Conservation (phyloP, 2,329 filamentous ascomycete genomes). For the Cladosporium sp. region DNA sequence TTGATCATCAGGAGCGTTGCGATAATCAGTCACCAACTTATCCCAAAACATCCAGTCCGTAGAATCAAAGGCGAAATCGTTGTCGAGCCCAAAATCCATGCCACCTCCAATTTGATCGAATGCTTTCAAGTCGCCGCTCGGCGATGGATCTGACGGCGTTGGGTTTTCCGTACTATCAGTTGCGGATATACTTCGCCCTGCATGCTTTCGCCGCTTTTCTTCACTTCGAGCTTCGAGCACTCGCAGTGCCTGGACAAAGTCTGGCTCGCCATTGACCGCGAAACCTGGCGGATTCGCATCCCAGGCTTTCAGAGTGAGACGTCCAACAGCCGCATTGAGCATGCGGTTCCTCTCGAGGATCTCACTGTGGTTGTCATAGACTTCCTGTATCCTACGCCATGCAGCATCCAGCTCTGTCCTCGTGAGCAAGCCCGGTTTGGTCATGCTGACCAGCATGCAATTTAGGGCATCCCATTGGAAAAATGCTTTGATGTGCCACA, state of each 20-base stretch:
- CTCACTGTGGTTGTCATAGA: conserved; percentile 40
- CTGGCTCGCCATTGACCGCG: conserved; percentile 13
- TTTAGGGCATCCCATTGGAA: conserved; percentile 41
- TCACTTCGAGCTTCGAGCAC: background rate
- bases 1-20: conserved; percentile 1
- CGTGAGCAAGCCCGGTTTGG: conserved; percentile 20
- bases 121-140: background rate
- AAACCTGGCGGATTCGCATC: conserved; percentile 23
- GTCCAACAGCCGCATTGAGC: conserved; percentile 40
- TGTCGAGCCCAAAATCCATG: conserved; percentile 1
- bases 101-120: background rate
- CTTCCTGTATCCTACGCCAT: conserved; percentile 43
- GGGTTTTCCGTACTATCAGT: background rate
- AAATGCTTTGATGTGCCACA: conserved; percentile 51
- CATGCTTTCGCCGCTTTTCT: background rate
- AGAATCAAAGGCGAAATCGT: conserved; percentile 17
- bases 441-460: conserved; percentile 33
- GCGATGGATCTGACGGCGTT: background rate
- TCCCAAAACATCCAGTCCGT: conserved; percentile 24
- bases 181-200: background rate
- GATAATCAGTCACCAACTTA: conserved; percentile 19
- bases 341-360: conserved; percentile 35
- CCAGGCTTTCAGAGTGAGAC: conserved; percentile 43
- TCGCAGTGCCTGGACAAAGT: conserved; percentile 16
- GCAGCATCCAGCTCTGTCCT: conserved; percentile 30